Percentiles rank a stretch among this genome's conserved stretches.
Conservation (phyloP, 2,329 filamentous ascomycete species). For the Penicillium thymicola region DNA sequence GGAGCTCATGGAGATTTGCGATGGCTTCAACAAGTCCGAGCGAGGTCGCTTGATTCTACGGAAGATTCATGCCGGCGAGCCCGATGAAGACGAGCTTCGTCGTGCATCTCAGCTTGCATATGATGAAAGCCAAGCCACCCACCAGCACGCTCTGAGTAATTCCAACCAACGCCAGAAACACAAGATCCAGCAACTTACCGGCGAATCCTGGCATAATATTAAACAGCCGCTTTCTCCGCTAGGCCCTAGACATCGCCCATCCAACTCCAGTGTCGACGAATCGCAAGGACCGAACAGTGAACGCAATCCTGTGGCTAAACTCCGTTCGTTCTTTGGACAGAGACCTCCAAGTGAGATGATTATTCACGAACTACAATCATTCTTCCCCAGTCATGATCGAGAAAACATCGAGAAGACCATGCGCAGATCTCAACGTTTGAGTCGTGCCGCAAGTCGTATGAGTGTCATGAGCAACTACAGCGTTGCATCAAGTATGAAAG, state of each 20-base stretch:
- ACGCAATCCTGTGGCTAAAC: conserved; percentile 38
- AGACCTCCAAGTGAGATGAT: conserved; percentile 96
- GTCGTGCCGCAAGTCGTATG: conserved; percentile 86
- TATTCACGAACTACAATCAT: conserved; percentile 90
- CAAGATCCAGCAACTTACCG: conserved; percentile 85
- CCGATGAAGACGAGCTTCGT: conserved; percentile 79
- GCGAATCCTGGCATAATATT: conserved; percentile 80
- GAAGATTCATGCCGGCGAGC: conserved; percentile 88
- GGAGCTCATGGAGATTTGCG: conserved; percentile 87
- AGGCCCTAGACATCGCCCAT: conserved; percentile 36
- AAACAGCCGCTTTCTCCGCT: conserved; percentile 82
- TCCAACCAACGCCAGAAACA: conserved; percentile 74
- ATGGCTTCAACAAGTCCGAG: conserved; percentile 78
- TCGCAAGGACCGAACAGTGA: conserved; percentile 26
- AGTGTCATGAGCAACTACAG: conserved; percentile 93
- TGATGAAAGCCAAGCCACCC: conserved; percentile 76
- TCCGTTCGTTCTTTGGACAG: conserved; percentile 75
- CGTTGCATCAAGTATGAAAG: conserved; percentile 84
- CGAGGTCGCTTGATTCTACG: conserved; percentile 85
- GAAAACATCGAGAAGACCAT: conserved; percentile 96
- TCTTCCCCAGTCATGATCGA: conserved; percentile 91
- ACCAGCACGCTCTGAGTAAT: conserved; percentile 58
- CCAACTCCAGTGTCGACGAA: conserved; percentile 29
- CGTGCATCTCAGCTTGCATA: conserved; percentile 83
- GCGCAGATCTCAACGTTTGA: conserved; percentile 83